phyloP scores from a whole-genome alignment of 2,329 filamentous ascomycete species.

The Trichoderma sp. region DNA sequence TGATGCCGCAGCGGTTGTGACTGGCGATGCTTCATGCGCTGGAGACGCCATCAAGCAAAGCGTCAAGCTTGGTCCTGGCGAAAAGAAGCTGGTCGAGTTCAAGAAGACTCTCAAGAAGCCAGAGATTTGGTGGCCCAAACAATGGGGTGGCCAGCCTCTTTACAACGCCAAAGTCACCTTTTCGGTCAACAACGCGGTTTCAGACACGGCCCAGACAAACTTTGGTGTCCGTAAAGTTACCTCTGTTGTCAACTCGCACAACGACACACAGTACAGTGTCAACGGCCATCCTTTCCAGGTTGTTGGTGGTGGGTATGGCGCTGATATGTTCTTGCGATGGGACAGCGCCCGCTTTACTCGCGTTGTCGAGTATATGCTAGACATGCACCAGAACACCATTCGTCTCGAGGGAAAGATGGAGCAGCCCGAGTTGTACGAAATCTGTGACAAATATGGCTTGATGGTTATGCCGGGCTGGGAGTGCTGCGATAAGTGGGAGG shows the following conservation, averaged over 20 bases:
- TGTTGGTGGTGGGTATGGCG: slow-evolving; percentile 60
- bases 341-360: slow-evolving; percentile 48
- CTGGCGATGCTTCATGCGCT: slow-evolving; percentile 36
- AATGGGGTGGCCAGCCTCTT: slow-evolving; percentile 59
- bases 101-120: slow-evolving; percentile 45
- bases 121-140: slow-evolving; percentile 62
- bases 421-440: slow-evolving; percentile 60
- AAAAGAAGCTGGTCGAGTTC: slow-evolving; percentile 42
- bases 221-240: slow-evolving; percentile 45
- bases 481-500: slow-evolving; percentile 70
- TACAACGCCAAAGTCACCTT: slow-evolving; percentile 43
- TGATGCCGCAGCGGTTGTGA: slow-evolving; percentile 38
- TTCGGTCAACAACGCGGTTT: slow-evolving; percentile 35
- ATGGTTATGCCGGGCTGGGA: slow-evolving; percentile 67
- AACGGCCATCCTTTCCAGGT: slow-evolving; percentile 62
- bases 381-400: slow-evolving; percentile 64
- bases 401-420: slow-evolving; percentile 67
- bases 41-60: slow-evolving; percentile 34
- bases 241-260: slow-evolving; percentile 51
- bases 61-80: slow-evolving; percentile 42
- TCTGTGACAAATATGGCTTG: slow-evolving; percentile 60
- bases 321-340: slow-evolving; percentile 64
- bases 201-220: slow-evolving; percentile 33
- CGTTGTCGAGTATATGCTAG: slow-evolving; percentile 56
- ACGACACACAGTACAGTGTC: slow-evolving; percentile 58